These are phyloP conservation scores for Raddia guianensis DNA, from an alignment of 176 grass and related monocot species.

Conservation along the genomic window DNA sequence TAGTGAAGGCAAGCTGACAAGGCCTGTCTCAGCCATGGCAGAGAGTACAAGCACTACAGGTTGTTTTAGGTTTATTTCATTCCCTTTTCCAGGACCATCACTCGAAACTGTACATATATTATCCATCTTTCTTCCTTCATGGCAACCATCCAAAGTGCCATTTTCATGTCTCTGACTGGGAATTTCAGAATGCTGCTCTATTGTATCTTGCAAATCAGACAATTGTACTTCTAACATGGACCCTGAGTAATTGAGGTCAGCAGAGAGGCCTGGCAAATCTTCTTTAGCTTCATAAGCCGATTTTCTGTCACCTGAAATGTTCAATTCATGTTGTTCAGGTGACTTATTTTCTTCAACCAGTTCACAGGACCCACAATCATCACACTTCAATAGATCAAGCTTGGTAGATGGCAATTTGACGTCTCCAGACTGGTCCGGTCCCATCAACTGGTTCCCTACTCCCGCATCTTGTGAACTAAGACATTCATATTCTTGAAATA, in stretches of 20 bases:
- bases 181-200: slow-evolving; percentile 40
- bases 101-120: slow-evolving; percentile 33
- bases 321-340: slow-evolving; percentile 16
- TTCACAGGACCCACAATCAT: slow-evolving; percentile 28
- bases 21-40: slow-evolving; percentile 93
- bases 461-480: slow-evolving; percentile 54
- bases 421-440: slow-evolving; percentile 50
- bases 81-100: slow-evolving; percentile 48
- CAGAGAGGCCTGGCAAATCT: slow-evolving; percentile 43
- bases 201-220: slow-evolving; percentile 18
- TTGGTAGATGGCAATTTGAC: slow-evolving; percentile 34
- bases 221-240: slow-evolving; percentile 38
- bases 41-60: slow-evolving; percentile 77
- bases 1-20: slow-evolving; percentile 91
- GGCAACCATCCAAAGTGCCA: slow-evolving; percentile 39
- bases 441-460: slow-evolving; percentile 42
- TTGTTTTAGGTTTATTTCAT: slow-evolving; percentile 72
- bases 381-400: slow-evolving; percentile 27
- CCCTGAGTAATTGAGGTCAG: slow-evolving; percentile 26
- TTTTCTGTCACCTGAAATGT: slow-evolving; percentile 12
- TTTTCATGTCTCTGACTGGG: slow-evolving; percentile 55
- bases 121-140: slow-evolving; percentile 55
- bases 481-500: slow-evolving; percentile 66
- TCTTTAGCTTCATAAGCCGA: slow-evolving; percentile 48
- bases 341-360: slow-evolving; percentile 51